phyloP scores from a whole-genome alignment of 2,329 filamentous ascomycete genomes.

The Dothideomycetidae sp. region DNA sequence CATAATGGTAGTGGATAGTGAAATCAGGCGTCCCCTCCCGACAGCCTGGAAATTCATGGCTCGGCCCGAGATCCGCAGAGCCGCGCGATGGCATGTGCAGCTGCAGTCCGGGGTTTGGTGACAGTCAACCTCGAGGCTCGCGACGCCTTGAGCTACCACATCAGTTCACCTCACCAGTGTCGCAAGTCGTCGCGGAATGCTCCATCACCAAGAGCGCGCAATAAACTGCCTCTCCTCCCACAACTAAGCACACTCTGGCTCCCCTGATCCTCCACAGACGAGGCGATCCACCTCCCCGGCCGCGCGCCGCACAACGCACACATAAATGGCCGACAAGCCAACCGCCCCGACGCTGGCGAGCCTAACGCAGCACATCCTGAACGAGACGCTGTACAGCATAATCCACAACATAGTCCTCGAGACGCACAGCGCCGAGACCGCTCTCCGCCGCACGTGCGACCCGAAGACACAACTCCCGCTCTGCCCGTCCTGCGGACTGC shows the following conservation, averaged over 20 bases:
- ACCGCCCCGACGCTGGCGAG: conserved; percentile 2
- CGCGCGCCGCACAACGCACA: no score
- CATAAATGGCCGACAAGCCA: background rate
- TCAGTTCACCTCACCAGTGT: background rate
- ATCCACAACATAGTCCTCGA: conserved; percentile 61
- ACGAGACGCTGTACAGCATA: conserved; percentile 63
- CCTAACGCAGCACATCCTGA: conserved; percentile 46
- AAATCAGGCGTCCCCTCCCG: no score
- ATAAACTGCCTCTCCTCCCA: background rate
- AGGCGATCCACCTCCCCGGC: no score
- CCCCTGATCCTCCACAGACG: background rate
- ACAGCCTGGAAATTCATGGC: background rate
- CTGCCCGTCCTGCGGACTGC: conserved; percentile 61
- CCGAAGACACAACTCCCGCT: conserved; percentile 58
- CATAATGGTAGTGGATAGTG: no score
- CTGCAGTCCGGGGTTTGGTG: no score
- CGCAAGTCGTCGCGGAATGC: background rate
- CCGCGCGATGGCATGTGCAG: no score
- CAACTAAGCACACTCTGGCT: no score
- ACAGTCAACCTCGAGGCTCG: no score
- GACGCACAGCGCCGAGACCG: conserved; percentile 66
- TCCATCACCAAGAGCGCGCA: background rate
- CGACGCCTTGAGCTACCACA: background rate
- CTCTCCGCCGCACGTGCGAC: conserved; percentile 57
- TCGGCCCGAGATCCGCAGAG: background rate